Evolutionary conservation across 371 early-diverging fungal genomes (phyloP).

Genomic region (Polyrhizophydium stewartii): DNA sequence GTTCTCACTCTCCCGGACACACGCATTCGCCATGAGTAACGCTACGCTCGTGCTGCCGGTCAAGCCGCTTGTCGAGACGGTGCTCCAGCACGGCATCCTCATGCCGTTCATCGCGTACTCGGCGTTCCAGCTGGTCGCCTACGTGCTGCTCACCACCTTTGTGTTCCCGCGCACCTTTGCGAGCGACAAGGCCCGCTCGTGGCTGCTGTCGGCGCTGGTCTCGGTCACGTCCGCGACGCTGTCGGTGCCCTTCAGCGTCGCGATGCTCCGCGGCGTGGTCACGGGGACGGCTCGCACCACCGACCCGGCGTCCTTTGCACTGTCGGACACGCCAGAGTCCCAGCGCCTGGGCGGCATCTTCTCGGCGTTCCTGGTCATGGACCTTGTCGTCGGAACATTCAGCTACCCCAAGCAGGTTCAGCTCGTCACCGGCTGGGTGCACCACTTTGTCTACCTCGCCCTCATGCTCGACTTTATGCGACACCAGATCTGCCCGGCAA

Average conservation of each 20-base stretch:
- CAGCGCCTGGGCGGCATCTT: neutral
- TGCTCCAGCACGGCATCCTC: no score
- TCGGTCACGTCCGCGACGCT: neutral
- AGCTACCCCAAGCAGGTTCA: conserved; percentile 7
- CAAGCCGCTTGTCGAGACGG: no score
- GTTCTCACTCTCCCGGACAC: no score
- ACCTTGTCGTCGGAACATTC: conserved; percentile 5
- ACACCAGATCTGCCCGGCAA: neutral
- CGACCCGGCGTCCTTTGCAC: no score
- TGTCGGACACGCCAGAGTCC: neutral
- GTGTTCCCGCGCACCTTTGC: neutral
- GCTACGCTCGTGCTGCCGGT: no score
- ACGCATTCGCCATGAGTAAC: no score
- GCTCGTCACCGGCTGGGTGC: conserved; percentile 9
- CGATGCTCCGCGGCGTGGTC: neutral
- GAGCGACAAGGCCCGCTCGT: neutral
- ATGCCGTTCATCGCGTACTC: neutral
- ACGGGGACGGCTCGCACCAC: neutral
- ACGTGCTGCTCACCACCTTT: neutral
- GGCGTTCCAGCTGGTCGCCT: neutral
- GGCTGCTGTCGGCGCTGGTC: neutral
- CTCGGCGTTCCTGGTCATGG: neutral
- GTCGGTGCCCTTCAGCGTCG: neutral
- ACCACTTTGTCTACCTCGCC: conserved; percentile 7
- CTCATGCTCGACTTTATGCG: conserved; percentile 8